A percentile compares a stretch with the other conserved stretches of the same genome.
These are phyloP conservation scores for Dryadomyces quercivorus DNA, from an alignment of 2,329 filamentous ascomycete genomes.

Conservation along the genomic window DNA sequence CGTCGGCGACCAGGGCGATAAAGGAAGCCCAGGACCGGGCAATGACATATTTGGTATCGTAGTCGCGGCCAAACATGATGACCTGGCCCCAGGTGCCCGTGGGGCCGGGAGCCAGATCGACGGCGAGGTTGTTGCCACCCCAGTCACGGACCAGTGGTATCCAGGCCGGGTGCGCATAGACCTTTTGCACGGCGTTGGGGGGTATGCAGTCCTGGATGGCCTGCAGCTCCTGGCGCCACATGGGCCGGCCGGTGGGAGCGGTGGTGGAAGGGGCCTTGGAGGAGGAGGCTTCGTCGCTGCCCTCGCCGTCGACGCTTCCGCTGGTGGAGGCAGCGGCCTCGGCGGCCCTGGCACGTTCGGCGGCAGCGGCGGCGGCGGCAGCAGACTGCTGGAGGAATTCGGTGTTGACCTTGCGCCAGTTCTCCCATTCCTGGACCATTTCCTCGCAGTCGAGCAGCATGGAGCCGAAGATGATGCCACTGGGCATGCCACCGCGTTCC, in stretches of 20 bases:
- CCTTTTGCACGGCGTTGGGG: constrained; percentile 74
- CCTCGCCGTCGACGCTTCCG: constrained; percentile 45
- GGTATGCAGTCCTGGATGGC: constrained; percentile 81
- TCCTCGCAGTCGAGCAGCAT: constrained; percentile 98
- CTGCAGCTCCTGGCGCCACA: constrained; percentile 78
- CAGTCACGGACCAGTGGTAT: constrained; percentile 93
- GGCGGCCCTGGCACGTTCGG: constrained; percentile 39
- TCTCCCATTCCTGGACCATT: constrained; percentile 94
- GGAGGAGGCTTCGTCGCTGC: constrained; percentile 50
- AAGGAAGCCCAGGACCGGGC: constrained; percentile 86
- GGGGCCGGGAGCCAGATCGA: constrained; percentile 85
- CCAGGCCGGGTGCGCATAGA: constrained; percentile 89
- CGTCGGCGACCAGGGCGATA: constrained; percentile 77
- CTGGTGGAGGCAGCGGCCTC: constrained; percentile 9
- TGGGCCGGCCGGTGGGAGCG: constrained; percentile 32
- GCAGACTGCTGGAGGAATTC: constrained; percentile 63
- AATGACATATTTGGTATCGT: constrained; percentile 96
- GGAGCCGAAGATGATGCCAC: constrained; percentile 81
- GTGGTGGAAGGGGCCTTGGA: constrained; percentile 42
- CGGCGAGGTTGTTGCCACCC: constrained; percentile 94
- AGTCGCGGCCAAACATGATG: constrained; percentile 93
- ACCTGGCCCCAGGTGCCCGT: constrained; percentile 90
- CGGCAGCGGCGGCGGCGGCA: constrained; percentile 43
- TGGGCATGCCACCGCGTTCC: constrained; percentile 81
- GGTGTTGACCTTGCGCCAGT: constrained; percentile 88